phyloP scores from a whole-genome alignment of 768 basidiomycete genomes.

The Gelatoporia subvermispora region DNA sequence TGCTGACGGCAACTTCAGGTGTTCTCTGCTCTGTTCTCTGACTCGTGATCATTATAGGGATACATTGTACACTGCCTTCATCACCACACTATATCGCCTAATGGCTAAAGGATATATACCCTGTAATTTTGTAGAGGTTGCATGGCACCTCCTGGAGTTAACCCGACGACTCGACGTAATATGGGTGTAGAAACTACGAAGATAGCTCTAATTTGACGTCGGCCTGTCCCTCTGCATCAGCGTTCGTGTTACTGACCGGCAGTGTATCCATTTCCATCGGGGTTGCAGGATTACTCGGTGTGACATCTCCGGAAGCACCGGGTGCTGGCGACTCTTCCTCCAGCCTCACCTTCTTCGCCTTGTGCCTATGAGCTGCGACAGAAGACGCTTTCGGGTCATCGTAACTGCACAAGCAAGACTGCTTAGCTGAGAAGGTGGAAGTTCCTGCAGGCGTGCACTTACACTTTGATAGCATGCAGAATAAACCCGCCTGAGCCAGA shows the following conservation, averaged over 20 bases:
- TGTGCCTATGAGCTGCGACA: slow-evolving; percentile 43
- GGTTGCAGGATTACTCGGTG: background rate
- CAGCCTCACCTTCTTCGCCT: slow-evolving; percentile 26
- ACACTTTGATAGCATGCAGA: slow-evolving; percentile 86
- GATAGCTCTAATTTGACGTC: no score
- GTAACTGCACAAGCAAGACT: slow-evolving; percentile 35
- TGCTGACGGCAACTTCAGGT: slow-evolving; percentile 33
- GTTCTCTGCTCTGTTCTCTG: slow-evolving; percentile 58
- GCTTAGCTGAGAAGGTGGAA: background rate
- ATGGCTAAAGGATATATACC: no score
- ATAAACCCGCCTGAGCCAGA: slow-evolving; percentile 88
- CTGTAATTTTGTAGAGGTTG: no score
- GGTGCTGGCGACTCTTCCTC: background rate
- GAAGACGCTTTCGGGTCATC: slow-evolving; percentile 62
- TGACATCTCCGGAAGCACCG: background rate
- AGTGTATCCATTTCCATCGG: no score
- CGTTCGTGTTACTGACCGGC: no score
- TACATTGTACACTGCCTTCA: background rate
- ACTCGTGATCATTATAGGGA: slow-evolving; percentile 23
- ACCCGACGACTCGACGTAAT: no score
- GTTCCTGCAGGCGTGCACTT: slow-evolving; percentile 16
- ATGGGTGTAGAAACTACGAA: no score
- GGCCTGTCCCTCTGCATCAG: no score
- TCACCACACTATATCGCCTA: background rate
- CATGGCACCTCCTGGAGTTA: no score